Evolutionary conservation across 148 eudicot genomes (phyloP).

Genomic region (Drosera capensis): DNA sequence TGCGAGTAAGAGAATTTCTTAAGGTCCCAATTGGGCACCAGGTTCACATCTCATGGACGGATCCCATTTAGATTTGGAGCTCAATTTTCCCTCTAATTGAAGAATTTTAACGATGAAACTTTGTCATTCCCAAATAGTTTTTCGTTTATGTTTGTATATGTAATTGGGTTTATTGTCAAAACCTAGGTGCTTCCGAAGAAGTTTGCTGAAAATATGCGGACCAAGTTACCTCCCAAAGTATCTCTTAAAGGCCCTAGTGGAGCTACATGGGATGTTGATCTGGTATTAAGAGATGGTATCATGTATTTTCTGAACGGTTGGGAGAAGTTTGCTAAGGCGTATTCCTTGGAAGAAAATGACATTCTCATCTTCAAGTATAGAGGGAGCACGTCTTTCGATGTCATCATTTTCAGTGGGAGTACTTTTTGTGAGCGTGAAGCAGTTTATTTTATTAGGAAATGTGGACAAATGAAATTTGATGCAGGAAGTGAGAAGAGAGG

Average conservation of each 20-base stretch:
- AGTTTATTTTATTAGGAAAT: neutral
- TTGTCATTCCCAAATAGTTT: too few relatives aligned
- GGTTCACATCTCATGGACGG: too few relatives aligned
- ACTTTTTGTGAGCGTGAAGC: neutral
- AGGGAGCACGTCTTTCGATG: neutral
- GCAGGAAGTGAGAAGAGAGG: neutral
- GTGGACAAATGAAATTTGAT: neutral
- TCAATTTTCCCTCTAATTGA: too few relatives aligned
- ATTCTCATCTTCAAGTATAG: neutral
- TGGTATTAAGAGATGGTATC: neutral
- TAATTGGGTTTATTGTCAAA: too few relatives aligned
- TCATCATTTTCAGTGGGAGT: neutral
- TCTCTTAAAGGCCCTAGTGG: too few relatives aligned
- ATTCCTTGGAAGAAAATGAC: neutral
- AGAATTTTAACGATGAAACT: too few relatives aligned
- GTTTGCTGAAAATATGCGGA: neutral
- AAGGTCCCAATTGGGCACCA: too few relatives aligned
- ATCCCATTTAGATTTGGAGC: too few relatives aligned
- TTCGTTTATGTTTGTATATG: too few relatives aligned
- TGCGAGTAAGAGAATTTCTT: too few relatives aligned
- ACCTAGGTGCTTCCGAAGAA: neutral
- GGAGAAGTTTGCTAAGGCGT: neutral
- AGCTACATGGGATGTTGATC: too few relatives aligned
- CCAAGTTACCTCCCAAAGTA: neutral
- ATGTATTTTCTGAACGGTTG: neutral